Percentiles rank a stretch among this genome's conserved stretches.
phyloP scores from a whole-genome alignment of 1,284 basidiomycete genomes.

The Meira miltonrushii region DNA sequence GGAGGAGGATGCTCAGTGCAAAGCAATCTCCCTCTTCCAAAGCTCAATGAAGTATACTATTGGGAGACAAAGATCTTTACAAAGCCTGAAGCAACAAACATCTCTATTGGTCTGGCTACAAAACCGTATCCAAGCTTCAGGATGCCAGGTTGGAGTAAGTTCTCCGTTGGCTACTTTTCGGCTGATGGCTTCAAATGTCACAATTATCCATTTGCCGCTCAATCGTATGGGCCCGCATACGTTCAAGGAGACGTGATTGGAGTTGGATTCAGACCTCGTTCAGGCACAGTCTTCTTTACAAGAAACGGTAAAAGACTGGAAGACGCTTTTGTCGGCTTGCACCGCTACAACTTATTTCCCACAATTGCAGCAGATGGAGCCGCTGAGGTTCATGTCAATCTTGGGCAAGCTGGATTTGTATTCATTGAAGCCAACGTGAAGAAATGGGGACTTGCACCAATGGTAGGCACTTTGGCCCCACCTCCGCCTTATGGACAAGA shows the following conservation, averaged over 20 bases:
- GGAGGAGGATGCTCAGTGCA: conserved; percentile 49
- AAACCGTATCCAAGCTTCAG: conserved; percentile 51
- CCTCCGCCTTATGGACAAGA: conserved; percentile 51
- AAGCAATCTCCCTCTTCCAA: conserved; percentile 50
- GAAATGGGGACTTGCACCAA: conserved; percentile 51
- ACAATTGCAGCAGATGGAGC: conserved; percentile 48
- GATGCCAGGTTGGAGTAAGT: conserved; percentile 66
- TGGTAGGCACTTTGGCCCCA: conserved; percentile 50
- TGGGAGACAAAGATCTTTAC: conserved; percentile 53
- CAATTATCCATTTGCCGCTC: conserved; percentile 89
- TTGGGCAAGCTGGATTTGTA: conserved; percentile 52
- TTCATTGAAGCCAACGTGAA: conserved; percentile 53
- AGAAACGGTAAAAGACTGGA: conserved; percentile 49
- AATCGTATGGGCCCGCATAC: conserved; percentile 76
- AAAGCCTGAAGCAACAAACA: conserved; percentile 45
- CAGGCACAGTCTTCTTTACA: conserved; percentile 51
- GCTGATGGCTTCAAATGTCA: conserved; percentile 89
- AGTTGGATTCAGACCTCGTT: conserved; percentile 47
- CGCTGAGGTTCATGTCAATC: conserved; percentile 49
- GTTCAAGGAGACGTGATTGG: conserved; percentile 67
- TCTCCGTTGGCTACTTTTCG: conserved; percentile 94
- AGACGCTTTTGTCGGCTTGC: conserved; percentile 49
- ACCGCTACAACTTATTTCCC: conserved; percentile 49
- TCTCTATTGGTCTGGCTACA: conserved; percentile 47
- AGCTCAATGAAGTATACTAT: conserved; percentile 53